phyloP scores from a whole-genome alignment of 495 filamentous ascomycete species.

The Rhypophila decipiens region DNA sequence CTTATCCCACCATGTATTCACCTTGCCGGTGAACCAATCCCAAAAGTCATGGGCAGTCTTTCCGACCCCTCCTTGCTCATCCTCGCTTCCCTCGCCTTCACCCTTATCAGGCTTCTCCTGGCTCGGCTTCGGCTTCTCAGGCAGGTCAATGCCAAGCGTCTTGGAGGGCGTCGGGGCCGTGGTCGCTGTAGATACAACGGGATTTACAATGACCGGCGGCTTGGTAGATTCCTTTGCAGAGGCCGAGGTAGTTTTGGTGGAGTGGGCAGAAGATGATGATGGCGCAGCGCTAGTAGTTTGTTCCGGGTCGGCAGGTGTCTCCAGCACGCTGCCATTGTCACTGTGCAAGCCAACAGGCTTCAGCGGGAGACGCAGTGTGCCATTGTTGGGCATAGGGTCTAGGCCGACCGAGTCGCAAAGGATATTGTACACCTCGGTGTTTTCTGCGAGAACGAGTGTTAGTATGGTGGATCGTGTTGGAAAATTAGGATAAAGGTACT shows the following conservation, averaged over 20 bases:
- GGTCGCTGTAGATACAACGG: not conserved
- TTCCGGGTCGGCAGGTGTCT: constrained; percentile 28
- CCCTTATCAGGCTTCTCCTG: constrained; percentile 6
- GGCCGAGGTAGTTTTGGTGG: constrained; percentile 11
- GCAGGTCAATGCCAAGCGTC: constrained; percentile 13
- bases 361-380: constrained; percentile 76
- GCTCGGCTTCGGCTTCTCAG: constrained; percentile 12
- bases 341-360: constrained; percentile 59
- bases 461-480: not conserved
- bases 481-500: constrained; percentile 27
- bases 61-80: constrained; percentile 5
- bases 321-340: constrained; percentile 21
- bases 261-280: not conserved
- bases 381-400: constrained; percentile 66
- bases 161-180: constrained; percentile 3
- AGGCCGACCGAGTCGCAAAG: constrained; percentile 79
- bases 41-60: constrained; percentile 28
- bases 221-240: constrained; percentile 14
- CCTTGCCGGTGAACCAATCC: constrained; percentile 45
- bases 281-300: not conserved
- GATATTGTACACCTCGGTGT: constrained; percentile 92
- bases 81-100: constrained; percentile 9
- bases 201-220: constrained; percentile 5
- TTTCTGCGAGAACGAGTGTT: constrained; percentile 51
- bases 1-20: constrained; percentile 35